Evolutionary conservation across 306 rosid genomes (phyloP), one percentile per base, ranked within the genome.

Genomic region (Rosa rugosa): DNA sequence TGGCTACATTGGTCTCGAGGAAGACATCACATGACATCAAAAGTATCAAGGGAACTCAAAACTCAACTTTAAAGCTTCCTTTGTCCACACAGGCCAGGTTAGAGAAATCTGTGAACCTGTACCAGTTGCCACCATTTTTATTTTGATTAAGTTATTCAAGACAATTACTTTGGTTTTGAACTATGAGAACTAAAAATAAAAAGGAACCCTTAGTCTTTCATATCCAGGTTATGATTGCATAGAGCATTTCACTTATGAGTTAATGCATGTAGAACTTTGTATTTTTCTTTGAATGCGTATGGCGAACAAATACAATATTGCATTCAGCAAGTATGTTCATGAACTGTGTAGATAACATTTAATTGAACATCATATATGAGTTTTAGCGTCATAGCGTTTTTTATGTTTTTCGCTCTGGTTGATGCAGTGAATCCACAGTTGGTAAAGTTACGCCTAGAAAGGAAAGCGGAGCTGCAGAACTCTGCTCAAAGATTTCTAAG

Each of bases 21-120:
- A 80, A 83, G 80, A 75, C 49, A 63, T 71, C 79, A 53, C 74
- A 54, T 42, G 80, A 84, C 79, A 79, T 47, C 25, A 41, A 79
- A 76, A 85, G 73, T 38, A 34, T 53, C 59, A 80, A 73, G 71
- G 89, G 77, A 77, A 84, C 78, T 72, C 83, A 84, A 67, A 84
- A 74, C 20, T 80, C 83, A 68, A 79, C 75, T 70, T 51, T 74
- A 64, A 83, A 79, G 75, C 70, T 53, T 87, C 86, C 88, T 78
- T 53, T 76, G 49, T 82, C 25, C 79, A 75, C 75, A 42, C 16
- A 70, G 45, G 80, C 73, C 86, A 81, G 98, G 99, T 95, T 41
- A 62, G 83, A 65, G 75, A 75, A 83, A 45, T 84, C 84, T 44
- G 25, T 69, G 63, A 71, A 53, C 68, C 69, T 14, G 40, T 71